Evolutionary conservation across 2,329 filamentous ascomycete genomes (phyloP).

Genomic region (Cyphellophora europaea): DNA sequence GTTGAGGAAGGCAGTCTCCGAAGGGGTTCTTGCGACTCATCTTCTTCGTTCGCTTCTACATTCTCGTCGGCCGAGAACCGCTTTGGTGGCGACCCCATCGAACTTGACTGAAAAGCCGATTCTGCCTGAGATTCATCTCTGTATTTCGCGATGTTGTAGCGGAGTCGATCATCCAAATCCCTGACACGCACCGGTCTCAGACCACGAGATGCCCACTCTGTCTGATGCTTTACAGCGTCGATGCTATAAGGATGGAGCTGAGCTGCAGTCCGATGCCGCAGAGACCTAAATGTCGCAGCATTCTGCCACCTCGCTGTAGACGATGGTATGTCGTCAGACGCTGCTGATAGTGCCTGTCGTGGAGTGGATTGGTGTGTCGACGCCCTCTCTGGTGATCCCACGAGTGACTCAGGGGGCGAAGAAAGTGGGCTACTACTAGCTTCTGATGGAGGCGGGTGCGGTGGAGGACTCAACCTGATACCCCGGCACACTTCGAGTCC

Average conservation of each 20-base stretch:
- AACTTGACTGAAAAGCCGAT: no score
- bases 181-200: slow-evolving; percentile 33
- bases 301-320: no score
- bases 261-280: slow-evolving; percentile 37
- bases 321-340: no score
- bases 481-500: slow-evolving; percentile 9
- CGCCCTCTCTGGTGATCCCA: neutral
- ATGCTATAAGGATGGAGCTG: slow-evolving; percentile 39
- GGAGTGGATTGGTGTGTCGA: neutral
- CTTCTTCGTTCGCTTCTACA: no score
- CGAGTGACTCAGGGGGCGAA: neutral
- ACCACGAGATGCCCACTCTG: slow-evolving; percentile 30
- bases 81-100: no score
- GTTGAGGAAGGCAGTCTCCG: no score
- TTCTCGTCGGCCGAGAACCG: no score
- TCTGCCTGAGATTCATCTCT: no score
- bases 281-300: slow-evolving; percentile 8
- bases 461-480: slow-evolving; percentile 5
- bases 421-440: neutral
- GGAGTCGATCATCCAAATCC: no score
- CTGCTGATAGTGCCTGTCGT: no score
- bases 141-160: no score
- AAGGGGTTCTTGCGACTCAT: slow-evolving; percentile 23
- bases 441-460: neutral
- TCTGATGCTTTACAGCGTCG: slow-evolving; percentile 35